These are phyloP conservation scores for Rhizophora apiculata DNA, from an alignment of 345 rosid genomes.

Conservation along the genomic window DNA sequence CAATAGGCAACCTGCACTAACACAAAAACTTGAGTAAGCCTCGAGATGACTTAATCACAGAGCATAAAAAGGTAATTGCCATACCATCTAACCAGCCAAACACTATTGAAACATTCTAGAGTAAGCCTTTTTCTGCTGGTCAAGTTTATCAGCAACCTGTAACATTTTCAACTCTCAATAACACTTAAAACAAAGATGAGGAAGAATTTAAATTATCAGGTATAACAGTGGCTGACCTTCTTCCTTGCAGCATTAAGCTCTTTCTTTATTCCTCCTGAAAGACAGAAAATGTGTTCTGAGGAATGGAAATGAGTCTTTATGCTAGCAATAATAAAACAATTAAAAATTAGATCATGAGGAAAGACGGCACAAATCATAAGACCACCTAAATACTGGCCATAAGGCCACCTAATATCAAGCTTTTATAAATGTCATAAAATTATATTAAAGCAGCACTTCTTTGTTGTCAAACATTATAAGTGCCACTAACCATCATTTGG, in stretches of 20 bases:
- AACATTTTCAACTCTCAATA: background rate
- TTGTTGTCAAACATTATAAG: background rate
- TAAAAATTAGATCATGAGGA: background rate
- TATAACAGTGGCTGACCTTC: constrained; percentile 19
- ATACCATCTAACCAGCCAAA: constrained; percentile 9
- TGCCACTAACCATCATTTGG: constrained; percentile 67
- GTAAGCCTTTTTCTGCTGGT: constrained; percentile 33
- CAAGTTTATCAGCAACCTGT: constrained; percentile 33
- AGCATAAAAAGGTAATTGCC: background rate
- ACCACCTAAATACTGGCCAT: background rate
- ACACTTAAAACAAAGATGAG: background rate
- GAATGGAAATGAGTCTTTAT: background rate
- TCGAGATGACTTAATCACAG: background rate
- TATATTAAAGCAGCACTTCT: background rate
- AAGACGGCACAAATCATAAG: background rate
- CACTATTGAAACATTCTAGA: constrained; percentile 39
- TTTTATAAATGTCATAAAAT: background rate
- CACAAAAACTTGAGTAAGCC: background rate
- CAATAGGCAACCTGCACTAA: constrained; percentile 1
- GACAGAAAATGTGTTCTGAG: background rate
- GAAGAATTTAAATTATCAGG: background rate
- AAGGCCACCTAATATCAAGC: background rate
- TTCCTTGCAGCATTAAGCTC: constrained; percentile 34
- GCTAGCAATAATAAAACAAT: background rate
- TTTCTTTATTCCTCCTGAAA: constrained; percentile 34